Base-by-base conservation (phyloP, 2,329 filamentous ascomycete species). In the Cercospora sp. region DNA sequence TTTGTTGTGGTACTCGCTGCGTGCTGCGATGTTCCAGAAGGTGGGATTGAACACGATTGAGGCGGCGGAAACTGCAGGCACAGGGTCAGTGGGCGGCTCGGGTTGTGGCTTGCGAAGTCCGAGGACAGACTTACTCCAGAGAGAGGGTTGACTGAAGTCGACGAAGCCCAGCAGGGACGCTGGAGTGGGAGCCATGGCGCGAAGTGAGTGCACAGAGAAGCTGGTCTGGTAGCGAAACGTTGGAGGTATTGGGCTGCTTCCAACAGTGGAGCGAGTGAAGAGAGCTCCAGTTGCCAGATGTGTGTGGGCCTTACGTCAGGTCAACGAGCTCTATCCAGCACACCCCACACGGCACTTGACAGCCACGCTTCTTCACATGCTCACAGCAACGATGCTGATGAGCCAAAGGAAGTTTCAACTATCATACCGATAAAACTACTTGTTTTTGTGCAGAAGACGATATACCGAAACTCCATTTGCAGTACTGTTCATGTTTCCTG, bases 1-100 rank as follows among this genome's bases (percentile, higher is more conserved):
- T 79, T 94, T 94, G 81, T 91, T 93, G 82, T 90, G 90, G 84
- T 98, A 98, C 83, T 99, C 95, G 94, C 79, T 70, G 76, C 93
- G 90, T 70, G 93, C 93, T 74, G 93, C 89, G 76, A 93, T 91
- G 80, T 99, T 99, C 95, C 95, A 99, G 82, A 97, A 98, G n/a
- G 95, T 90, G 24, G 95, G 95, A 82, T 99, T 99, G 82, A 99
- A 98, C 60, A 90, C 86, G 81, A 99, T 97, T 63, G 91, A 87
- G 66, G 85, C 86, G 58, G 72, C 74, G 16, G 74, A 70, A 49
- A 75, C 71, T 74, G 66, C 37, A 62, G 28, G 6, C 24, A 40
- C 37, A 66, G 21, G 58, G 63, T 67, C 12, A 61, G 49, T 43
- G 49, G 49, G 21, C 30, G n/a, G 26, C 60, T 66, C 49, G 26